Base-by-base conservation (phyloP, 2,329 filamentous ascomycete genomes). In the Penicillium sclerotigenum region DNA sequence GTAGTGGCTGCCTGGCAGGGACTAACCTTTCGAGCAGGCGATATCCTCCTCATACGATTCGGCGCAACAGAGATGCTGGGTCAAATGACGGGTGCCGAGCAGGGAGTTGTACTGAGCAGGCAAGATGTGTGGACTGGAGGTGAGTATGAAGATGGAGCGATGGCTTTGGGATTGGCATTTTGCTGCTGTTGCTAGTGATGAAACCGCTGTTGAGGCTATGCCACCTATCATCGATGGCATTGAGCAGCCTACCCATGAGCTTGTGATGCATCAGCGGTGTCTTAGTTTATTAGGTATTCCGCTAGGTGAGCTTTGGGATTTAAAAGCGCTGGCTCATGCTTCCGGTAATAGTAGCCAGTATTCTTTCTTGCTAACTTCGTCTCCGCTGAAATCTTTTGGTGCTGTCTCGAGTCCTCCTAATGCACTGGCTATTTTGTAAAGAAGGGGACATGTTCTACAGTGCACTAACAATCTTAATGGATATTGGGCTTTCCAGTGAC, bases 91-190 rank as follows among this genome's bases (percentile, higher is more conserved):
- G 61, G 54, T 3, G 43, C 37, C 1, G 57, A 68, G 28, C 58
- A 67, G 55, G 54, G 47, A 1, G 31, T 47, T 7, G 47, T 57
- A 1, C 47, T 66, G 49, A 41, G 51, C 5, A 46, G 38, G 56
- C 8, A 49, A 26, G 4, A 50, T 53, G 9, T 63, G 62, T 13
- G 81, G 80, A 0, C 69, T 82, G 0, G 75, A 80, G 31, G 78
- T 77, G 0, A 77, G 73, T 2, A 68, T 75, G 4, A 76, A 75
- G 6, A 76, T 77, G 18, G 74, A 81, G 3, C 71, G 76, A 9
- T 86, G 82, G 81, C 69, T 85, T 9, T 85, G 82, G 81, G 77
- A 84, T 40, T 68, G 75, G 18, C 73, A 76, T 18, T 84, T 85
- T 33, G 63, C 65, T 0, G 68, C 68, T 5, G 59, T 71, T 14